Evolutionary conservation across 148 eudicot genomes (phyloP), one percentile per base, ranked within the genome.

Genomic region (Silene conica): DNA sequence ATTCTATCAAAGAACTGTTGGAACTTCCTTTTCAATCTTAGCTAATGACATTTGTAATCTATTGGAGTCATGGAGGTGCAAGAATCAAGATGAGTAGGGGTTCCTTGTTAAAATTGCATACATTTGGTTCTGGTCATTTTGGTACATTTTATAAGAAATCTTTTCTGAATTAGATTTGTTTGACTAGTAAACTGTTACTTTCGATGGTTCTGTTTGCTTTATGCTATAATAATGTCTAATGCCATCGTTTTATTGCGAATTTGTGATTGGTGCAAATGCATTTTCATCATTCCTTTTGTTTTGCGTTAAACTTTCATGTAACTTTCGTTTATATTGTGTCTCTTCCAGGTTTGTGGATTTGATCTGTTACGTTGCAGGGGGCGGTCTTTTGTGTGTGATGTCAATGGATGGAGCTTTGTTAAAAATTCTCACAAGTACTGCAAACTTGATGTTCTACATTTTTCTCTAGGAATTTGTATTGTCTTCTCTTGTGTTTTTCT

Each of bases 341-440:
- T 56, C 43, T 74, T n/a, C 55, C 78, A 96, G 97, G 99, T 96
- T 80, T 96, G 99, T 88, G 99, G 99, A 80, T 96, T 96, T 83
- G 99, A 96, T 81, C 88, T 96, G 80, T 83, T 96, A 81, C 97
- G 99, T 50, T 89, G 94, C 73, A 97, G 92, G 74, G 97, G 94
- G 20, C 89, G 97, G 63, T 96, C 99, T 20, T 96, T 90, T 82
- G 99, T 96, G 34, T 96, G 99, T 72, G 99, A 96, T 81, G 99
- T 96, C 74, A 96, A 96, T 86, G 99, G 99, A 71, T 96, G 99
- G 99, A 96, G 99, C 82, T 96, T 96, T 54, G 99, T 96, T 21
- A 96, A 96, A 80, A 96, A 96, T 77, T 96, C 99, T 20, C 86
- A 96, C 92, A 96, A 95, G 99, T 95, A 92, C 77, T 61, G 6